Percentiles rank a stretch among this genome's conserved stretches.
phyloP scores from a whole-genome alignment of 208 protist species.

The Acanthamoeba lenticulata region DNA sequence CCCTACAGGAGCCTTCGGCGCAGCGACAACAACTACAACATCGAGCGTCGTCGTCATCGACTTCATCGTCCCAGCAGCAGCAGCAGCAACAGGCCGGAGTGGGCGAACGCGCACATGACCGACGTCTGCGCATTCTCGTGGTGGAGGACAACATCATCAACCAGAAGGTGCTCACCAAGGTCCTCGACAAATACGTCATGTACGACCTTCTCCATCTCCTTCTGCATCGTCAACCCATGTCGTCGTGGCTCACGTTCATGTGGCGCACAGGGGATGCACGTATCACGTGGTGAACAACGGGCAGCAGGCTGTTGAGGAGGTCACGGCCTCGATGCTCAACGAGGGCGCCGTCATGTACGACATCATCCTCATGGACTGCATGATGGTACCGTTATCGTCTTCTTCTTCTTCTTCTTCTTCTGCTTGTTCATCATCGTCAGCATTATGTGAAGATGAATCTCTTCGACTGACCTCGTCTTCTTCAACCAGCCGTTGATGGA shows the following conservation, averaged over 20 bases:
- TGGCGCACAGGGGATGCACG: background rate
- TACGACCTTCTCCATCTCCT: too few relatives aligned
- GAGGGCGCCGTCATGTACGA: conserved; percentile 33
- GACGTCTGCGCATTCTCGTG: background rate
- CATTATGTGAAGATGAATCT: background rate
- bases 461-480: background rate
- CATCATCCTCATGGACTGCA: conserved; percentile 59
- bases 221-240: too few relatives aligned
- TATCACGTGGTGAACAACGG: conserved; percentile 33
- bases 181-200: conserved; percentile 25
- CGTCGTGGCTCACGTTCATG: background rate
- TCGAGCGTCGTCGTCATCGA: too few relatives aligned
- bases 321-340: conserved; percentile 36
- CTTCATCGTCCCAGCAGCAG: too few relatives aligned
- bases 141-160: conserved; percentile 56
- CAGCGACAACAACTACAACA: too few relatives aligned
- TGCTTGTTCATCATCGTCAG: background rate
- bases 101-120: background rate
- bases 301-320: conserved; percentile 24
- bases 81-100: too few relatives aligned
- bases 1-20: too few relatives aligned
- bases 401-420: background rate
- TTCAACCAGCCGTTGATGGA: conserved; percentile 61
- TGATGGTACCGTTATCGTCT: background rate
- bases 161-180: conserved; percentile 38